These are phyloP conservation scores for Colletotrichum neosansevieriae DNA, from an alignment of 2,329 filamentous ascomycete genomes.

Conservation along the genomic window DNA sequence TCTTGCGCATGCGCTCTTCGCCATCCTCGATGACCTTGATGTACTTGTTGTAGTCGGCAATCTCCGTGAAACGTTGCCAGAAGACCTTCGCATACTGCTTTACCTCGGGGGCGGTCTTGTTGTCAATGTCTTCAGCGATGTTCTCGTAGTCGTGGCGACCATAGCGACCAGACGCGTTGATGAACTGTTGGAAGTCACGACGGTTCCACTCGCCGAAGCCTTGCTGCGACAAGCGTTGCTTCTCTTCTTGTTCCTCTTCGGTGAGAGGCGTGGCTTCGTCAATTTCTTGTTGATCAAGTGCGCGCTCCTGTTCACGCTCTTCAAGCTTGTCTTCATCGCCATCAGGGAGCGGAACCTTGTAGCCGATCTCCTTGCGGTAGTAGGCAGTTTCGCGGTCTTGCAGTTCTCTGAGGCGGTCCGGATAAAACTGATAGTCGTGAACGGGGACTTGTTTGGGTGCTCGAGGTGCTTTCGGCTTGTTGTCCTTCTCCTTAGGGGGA, in stretches of 20 bases:
- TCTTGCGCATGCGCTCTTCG: constrained; percentile 88
- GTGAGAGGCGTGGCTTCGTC: constrained; percentile 90
- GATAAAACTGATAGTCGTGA: constrained; percentile 98
- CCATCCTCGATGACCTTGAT: constrained; percentile 91
- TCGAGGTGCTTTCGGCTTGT: constrained; percentile 94
- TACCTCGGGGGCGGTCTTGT: constrained; percentile 87
- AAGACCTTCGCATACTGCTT: constrained; percentile 94
- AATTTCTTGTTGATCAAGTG: constrained; percentile 90
- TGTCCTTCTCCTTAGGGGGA: constrained; percentile 82
- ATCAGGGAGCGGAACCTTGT: constrained; percentile 91
- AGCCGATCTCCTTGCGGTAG: constrained; percentile 95
- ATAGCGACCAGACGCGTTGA: constrained; percentile 94
- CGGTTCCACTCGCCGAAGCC: constrained; percentile 97
- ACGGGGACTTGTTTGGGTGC: constrained; percentile 92
- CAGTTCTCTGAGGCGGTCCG: constrained; percentile 82
- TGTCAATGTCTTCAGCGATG: constrained; percentile 91
- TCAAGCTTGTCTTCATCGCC: constrained; percentile 89
- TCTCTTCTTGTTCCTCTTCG: constrained; percentile 89
- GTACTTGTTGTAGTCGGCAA: constrained; percentile 89
- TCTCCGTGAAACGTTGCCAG: constrained; percentile 94
- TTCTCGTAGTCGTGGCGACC: constrained; percentile 86
- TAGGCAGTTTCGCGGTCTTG: constrained; percentile 97
- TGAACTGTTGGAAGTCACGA: constrained; percentile 97
- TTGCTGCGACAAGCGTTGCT: constrained; percentile 82
- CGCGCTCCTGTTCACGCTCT: constrained; percentile 88